phyloP scores from a whole-genome alignment of 179 eudicot genomes.

The Spergularia azorica region DNA sequence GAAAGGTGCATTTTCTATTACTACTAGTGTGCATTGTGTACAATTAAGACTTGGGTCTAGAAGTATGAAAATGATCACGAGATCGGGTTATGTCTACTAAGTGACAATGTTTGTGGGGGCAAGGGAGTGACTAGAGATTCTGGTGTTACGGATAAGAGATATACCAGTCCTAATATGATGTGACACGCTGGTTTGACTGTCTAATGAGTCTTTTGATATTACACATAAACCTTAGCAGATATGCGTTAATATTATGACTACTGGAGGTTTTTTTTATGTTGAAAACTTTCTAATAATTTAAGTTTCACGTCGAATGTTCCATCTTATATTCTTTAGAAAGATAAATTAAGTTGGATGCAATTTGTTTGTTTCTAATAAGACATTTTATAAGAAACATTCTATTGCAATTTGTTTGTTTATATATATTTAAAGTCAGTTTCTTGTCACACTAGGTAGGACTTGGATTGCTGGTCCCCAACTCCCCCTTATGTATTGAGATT shows the following conservation, averaged over 20 bases:
- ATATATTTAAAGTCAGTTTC: constrained; percentile 1
- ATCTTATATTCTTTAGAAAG: not conserved
- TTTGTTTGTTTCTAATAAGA: not conserved
- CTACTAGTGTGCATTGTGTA: not conserved
- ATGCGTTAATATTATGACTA: not conserved
- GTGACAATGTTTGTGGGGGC: not conserved
- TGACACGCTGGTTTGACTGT: constrained; percentile 14
- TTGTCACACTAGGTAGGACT: not conserved
- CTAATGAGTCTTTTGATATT: constrained; percentile 10
- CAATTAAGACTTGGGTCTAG: no score
- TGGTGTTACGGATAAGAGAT: not conserved
- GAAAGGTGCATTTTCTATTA: not conserved
- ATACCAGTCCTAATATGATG: not conserved
- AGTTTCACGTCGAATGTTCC: not conserved
- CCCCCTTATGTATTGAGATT: not conserved
- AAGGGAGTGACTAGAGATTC: not conserved
- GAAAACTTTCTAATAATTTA: not conserved
- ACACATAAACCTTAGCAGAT: not conserved
- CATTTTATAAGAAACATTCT: not conserved
- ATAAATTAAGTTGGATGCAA: not conserved
- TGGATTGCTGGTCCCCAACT: not conserved
- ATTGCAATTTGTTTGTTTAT: not conserved
- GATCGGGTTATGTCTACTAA: not conserved
- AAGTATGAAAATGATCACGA: no score
- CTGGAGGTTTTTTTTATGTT: not conserved